Base-by-base conservation (phyloP, 1,139 yeast genomes). In the Saccharomycopsis hybrid region DNA sequence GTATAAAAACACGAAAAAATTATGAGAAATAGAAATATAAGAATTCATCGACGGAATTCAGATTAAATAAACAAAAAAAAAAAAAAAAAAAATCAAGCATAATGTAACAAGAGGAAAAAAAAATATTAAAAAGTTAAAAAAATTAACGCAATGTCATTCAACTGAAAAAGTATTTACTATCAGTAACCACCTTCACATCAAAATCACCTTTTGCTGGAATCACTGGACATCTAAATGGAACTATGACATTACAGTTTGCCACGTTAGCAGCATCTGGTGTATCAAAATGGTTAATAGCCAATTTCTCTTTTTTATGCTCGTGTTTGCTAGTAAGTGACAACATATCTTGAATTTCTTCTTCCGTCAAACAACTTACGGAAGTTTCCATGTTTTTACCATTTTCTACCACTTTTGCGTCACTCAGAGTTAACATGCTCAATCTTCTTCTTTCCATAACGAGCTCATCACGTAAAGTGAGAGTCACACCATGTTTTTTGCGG, bases 141-240 rank as follows among this genome's bases (percentile, higher is more conserved):
- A 18, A 18, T 18, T 18, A 18, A 18, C 18, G 18, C 18, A 18
- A 18, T 18, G 18, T 18, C 18, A 18, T 18, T 45, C 40, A 51
- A 39, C 52, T 49, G 68, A 92, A 92, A 73, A 92, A 92, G 67
- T 92, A 92, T 46, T 76, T 75, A 54, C 96, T 86, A 45, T 82
- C 76, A 60, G 76, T 76, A 49, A 92, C 83, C 54, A 76, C 77
- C 44, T 71, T 68, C 42, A 92, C 95, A 62, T 90, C 95, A 61
- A 90, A 87, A 33, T 80, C 82, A 44, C 97, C 98, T 65, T 78
- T 85, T 48, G 75, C 69, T 11, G 97, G 97, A 41, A 89, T 78
- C 0, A 72, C 74, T 0, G 96, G 95, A 58, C 90, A 74, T 47
- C 65, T 68, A 57, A 90, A 70, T 24, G 95, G 96, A 7, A 79